Evolutionary conservation across 352 stramenopile genomes (phyloP).

Genomic region (Pythium utonaiense): DNA sequence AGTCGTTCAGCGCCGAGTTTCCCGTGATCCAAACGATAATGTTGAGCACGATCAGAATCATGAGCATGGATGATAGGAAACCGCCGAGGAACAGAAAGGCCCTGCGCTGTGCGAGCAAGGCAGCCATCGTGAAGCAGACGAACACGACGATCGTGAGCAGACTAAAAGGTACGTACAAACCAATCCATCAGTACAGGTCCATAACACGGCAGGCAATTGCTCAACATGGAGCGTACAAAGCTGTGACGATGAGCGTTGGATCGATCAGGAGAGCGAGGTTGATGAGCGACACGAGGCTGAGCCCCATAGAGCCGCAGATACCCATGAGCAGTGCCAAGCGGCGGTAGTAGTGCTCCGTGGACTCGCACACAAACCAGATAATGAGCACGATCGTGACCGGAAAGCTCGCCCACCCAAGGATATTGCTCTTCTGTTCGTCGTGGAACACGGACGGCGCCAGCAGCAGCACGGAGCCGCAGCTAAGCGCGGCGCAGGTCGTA

Average conservation of each 20-base stretch:
- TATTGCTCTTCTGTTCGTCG: slow-evolving; percentile 30
- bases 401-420: slow-evolving; percentile 32
- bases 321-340: slow-evolving; percentile 58
- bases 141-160: slow-evolving; percentile 75
- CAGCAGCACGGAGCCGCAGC: slow-evolving; percentile 31
- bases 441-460: slow-evolving; percentile 21
- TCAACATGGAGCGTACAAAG: slow-evolving; percentile 37
- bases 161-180: slow-evolving; percentile 2
- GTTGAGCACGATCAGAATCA: slow-evolving; percentile 36
- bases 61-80: slow-evolving; percentile 60
- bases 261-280: slow-evolving; percentile 60
- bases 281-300: slow-evolving; percentile 63
- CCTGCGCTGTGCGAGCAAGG: slow-evolving; percentile 64
- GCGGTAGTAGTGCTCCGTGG: slow-evolving; percentile 39
- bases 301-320: slow-evolving; percentile 56
- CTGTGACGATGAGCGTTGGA: slow-evolving; percentile 66
- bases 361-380: slow-evolving; percentile 56
- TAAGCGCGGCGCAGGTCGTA: slow-evolving; percentile 41
- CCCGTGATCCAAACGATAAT: slow-evolving; percentile 59
- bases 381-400: slow-evolving; percentile 36
- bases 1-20: slow-evolving; percentile 44
- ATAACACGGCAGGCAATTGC: neutral
- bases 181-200: neutral
- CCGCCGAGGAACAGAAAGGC: slow-evolving; percentile 77
- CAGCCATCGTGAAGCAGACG: slow-evolving; percentile 72